Evolutionary conservation across 129 eudicot genomes (phyloP).

Genomic region (Flaveria sonorensis): DNA sequence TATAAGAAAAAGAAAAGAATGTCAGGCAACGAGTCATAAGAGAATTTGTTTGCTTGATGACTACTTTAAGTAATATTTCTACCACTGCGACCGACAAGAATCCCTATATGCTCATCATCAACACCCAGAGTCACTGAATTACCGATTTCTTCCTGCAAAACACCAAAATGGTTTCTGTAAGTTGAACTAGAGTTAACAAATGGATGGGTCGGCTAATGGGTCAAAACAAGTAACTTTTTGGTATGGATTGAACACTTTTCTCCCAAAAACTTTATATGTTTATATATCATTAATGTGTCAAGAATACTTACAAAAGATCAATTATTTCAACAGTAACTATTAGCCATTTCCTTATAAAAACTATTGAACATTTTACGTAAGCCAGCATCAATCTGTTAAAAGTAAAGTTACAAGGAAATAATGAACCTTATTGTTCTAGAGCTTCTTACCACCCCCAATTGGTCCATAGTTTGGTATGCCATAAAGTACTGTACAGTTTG

Average conservation of each 20-base stretch:
- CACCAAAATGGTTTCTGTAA: slow-evolving; percentile 21
- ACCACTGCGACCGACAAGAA: slow-evolving; percentile 93
- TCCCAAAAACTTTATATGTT: background rate
- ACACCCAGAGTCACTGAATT: slow-evolving; percentile 81
- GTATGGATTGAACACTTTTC: background rate
- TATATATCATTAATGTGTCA: background rate
- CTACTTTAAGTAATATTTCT: slow-evolving; percentile 76
- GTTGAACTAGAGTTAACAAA: background rate
- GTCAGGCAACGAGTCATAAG: slow-evolving; percentile 16
- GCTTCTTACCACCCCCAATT: slow-evolving; percentile 64
- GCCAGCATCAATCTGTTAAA: background rate
- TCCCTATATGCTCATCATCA: slow-evolving; percentile 90
- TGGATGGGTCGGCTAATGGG: background rate
- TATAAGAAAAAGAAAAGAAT: slow-evolving; percentile 2
- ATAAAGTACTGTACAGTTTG: slow-evolving; percentile 46
- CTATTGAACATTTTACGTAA: background rate
- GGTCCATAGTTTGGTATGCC: slow-evolving; percentile 58
- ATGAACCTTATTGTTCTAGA: slow-evolving; percentile 47
- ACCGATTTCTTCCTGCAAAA: slow-evolving; percentile 68
- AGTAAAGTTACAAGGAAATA: slow-evolving; percentile 11
- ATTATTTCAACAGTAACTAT: background rate
- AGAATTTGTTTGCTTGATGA: slow-evolving; percentile 46
- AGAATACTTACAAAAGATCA: background rate
- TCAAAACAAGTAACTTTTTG: background rate
- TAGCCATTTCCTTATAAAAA: background rate